phyloP scores from a whole-genome alignment of 2,329 filamentous ascomycete genomes.

The Xylariales sp. region DNA sequence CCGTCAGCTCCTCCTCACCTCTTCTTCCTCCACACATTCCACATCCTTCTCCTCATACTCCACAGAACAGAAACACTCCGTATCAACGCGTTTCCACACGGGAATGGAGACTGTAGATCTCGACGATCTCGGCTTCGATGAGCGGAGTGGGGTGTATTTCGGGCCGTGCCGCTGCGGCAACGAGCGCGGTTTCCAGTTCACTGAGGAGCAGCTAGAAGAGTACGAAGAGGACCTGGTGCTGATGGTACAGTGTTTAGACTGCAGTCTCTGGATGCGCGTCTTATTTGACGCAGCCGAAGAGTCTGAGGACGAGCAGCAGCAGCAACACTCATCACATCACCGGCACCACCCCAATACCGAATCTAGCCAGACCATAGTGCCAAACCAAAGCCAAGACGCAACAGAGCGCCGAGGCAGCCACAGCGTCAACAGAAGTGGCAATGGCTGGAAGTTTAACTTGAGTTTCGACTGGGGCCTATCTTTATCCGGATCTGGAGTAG shows the following conservation, averaged over 20 bases:
- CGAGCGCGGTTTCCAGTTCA: constrained; percentile 67
- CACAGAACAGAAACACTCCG: constrained; percentile 34
- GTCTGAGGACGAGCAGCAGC: constrained; percentile 37
- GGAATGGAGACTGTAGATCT: constrained; percentile 73
- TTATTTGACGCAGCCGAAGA: constrained; percentile 68
- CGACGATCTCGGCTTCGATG: constrained; percentile 70
- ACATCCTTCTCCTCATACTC: constrained; percentile 24
- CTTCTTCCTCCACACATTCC: constrained; percentile 23
- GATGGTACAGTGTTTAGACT: constrained; percentile 73
- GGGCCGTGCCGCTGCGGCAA: constrained; percentile 73
- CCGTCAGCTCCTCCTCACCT: constrained; percentile 54
- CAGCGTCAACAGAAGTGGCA: constrained; percentile 34
- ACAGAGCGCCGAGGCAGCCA: constrained; percentile 24
- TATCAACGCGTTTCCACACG: constrained; percentile 53
- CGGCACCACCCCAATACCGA: not conserved
- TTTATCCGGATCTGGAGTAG: constrained; percentile 41
- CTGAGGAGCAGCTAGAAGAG: constrained; percentile 69
- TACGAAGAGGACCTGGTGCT: constrained; percentile 68
- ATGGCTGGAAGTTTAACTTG: constrained; percentile 46
- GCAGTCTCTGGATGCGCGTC: constrained; percentile 74
- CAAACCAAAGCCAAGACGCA: constrained; percentile 40
- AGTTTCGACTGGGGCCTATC: constrained; percentile 48
- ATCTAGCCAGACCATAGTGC: constrained; percentile 14
- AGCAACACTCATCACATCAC: constrained; percentile 6
- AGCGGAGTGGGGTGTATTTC: constrained; percentile 62